phyloP scores from a whole-genome alignment of 306 rosid genomes.

The Dalbergia cochinchinensis region DNA sequence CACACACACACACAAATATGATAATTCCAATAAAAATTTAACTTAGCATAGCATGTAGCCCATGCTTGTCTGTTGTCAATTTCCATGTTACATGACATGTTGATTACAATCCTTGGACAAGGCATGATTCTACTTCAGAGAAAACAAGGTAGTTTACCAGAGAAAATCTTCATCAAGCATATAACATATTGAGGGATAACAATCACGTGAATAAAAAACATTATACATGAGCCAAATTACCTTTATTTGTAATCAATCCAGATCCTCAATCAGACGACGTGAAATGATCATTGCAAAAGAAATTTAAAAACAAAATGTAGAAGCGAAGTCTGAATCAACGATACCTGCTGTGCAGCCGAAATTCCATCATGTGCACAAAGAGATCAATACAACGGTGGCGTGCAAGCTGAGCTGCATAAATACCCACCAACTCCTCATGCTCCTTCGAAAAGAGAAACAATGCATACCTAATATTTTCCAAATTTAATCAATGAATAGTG shows the following conservation, averaged over 20 bases:
- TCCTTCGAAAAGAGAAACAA: slow-evolving; percentile 93
- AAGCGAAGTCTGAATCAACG: slow-evolving; percentile 25
- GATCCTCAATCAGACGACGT: slow-evolving; percentile 6
- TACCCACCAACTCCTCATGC: slow-evolving; percentile 95
- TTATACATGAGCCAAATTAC: not conserved
- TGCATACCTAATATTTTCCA: slow-evolving; percentile 80
- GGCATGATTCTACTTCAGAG: slow-evolving; percentile 15
- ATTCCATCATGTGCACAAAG: slow-evolving; percentile 98
- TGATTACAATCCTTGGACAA: slow-evolving; percentile 6
- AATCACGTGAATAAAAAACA: slow-evolving; percentile 23
- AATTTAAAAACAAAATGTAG: not conserved
- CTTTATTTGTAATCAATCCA: not conserved
- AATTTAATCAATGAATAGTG: slow-evolving; percentile 28
- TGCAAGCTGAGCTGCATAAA: slow-evolving; percentile 98
- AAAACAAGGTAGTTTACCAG: slow-evolving; percentile 9
- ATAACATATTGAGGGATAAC: slow-evolving; percentile 30
- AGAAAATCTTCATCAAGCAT: not conserved
- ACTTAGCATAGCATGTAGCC: not conserved
- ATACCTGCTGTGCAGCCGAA: slow-evolving; percentile 92
- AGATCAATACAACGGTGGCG: slow-evolving; percentile 90
- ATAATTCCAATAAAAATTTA: not conserved
- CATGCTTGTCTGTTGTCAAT: slow-evolving; percentile 17
- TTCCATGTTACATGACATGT: slow-evolving; percentile 15
- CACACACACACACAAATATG: not conserved
- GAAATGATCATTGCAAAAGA: slow-evolving; percentile 2